Base-by-base conservation (phyloP, 805 yeast species). In the Maudiozyma pseudohumilis region DNA sequence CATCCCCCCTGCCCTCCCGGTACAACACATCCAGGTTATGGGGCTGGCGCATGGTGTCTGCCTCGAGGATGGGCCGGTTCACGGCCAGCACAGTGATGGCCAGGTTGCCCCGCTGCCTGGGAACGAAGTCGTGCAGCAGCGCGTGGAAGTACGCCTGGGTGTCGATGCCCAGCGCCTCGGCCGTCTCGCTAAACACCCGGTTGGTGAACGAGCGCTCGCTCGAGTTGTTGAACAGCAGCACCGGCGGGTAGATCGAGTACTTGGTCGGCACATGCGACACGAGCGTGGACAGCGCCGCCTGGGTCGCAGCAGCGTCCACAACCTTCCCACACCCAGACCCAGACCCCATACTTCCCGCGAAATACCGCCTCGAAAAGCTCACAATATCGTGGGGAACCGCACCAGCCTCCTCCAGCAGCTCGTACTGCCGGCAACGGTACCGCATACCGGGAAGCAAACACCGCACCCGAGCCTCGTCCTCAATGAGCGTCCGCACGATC, bases 21-120 rank as follows among this genome's bases (percentile, higher is more conserved):
- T 65, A 64, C 2, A 86, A 34, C 0, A 84, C 79, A 0, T 60
- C 43, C 4, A 86, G 58, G 34, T 75, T 69, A 41, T 72, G 62
- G 0, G 95, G 95, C 23, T 79, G 55, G 29, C 95, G 61, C 69
- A 77, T 69, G 4, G 60, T 56, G 45, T 80, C 83, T 3, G 60
- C 46, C 34, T 66, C 68, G 2, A 59, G 50, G 11, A 85, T 83
- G 0, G 94, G 92, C 41, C 68, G 71, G 46, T 85, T 84, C 5
- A 75, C 56, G 0, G 94, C 94, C 4, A 82, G 55, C 46, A 82
- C 88, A 0, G 86, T 72, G 29, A 59, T 9, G n/a, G n/a, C n/a
- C n/a, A n/a, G n/a, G n/a, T n/a, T n/a, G n/a, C n/a, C n/a, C n/a
- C n/a, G n/a, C n/a, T n/a, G n/a, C 3, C 41, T 10, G 23, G 37